phyloP scores from a whole-genome alignment of 2,329 filamentous ascomycete species.

The Exophiala sideris region DNA sequence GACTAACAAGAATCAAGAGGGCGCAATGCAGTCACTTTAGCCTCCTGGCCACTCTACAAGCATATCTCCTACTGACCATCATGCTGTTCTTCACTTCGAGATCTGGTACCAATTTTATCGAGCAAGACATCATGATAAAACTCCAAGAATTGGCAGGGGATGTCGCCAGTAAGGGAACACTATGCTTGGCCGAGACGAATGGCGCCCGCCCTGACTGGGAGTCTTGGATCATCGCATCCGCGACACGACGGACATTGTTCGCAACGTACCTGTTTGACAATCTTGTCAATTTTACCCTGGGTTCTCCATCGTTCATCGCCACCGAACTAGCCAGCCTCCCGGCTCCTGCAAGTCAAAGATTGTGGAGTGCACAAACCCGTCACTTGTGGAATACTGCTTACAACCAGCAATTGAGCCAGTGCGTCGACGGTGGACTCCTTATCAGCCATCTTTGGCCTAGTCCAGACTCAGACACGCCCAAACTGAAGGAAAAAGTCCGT shows the following conservation, averaged over 20 bases:
- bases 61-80: conserved; percentile 54
- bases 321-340: conserved; percentile 47
- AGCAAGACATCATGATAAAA: conserved; percentile 47
- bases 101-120: conserved; percentile 30
- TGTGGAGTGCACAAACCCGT: conserved; percentile 45
- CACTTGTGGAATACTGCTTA: conserved; percentile 46
- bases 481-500: conserved; percentile 39
- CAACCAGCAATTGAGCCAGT: conserved; percentile 42
- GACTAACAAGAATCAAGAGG: conserved; percentile 3
- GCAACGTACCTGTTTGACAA: conserved; percentile 55
- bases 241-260: conserved; percentile 52
- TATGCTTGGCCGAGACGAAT: conserved; percentile 43
- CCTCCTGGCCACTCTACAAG: conserved; percentile 49
- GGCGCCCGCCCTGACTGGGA: conserved; percentile 49
- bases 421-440: conserved; percentile 40
- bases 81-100: conserved; percentile 45
- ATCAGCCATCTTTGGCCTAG: conserved; percentile 54
- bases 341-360: conserved; percentile 39
- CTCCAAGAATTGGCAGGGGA: conserved; percentile 51
- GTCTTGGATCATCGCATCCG: conserved; percentile 52
- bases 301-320: conserved; percentile 48
- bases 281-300: conserved; percentile 44
- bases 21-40: conserved; percentile 29
- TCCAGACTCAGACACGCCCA: conserved; percentile 31
- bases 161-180: conserved; percentile 41